phyloP scores from a whole-genome alignment of 1,284 basidiomycete species.

The Austroboletus novae-zelandiae region DNA sequence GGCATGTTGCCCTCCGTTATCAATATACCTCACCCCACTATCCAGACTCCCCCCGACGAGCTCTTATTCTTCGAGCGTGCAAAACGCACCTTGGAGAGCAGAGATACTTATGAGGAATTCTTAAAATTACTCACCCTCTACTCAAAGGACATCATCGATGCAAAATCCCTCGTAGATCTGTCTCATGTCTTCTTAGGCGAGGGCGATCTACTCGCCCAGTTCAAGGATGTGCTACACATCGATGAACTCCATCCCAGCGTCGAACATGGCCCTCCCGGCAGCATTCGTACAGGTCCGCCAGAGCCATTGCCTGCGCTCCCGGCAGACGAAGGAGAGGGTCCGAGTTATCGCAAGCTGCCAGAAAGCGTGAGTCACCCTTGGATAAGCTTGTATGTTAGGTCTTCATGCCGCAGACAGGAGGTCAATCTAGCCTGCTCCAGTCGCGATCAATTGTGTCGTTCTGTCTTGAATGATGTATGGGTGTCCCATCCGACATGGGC shows the following conservation, averaged over 20 bases:
- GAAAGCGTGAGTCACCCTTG: constrained; percentile 55
- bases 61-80: constrained; percentile 93
- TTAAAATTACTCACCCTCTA: constrained; percentile 80
- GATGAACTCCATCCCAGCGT: constrained; percentile 66
- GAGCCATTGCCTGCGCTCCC: constrained; percentile 67
- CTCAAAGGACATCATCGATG: constrained; percentile 87
- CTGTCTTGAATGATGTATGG: constrained; percentile 95
- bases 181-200: constrained; percentile 80
- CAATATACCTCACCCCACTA: constrained; percentile 26
- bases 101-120: constrained; percentile 79
- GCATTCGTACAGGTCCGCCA: constrained; percentile 67
- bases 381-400: neutral
- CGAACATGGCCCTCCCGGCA: constrained; percentile 75
- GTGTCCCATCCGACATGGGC: constrained; percentile 98
- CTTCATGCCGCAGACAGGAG: constrained; percentile 56
- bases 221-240: constrained; percentile 86
- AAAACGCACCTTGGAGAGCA: constrained; percentile 73
- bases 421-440: constrained; percentile 90
- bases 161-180: constrained; percentile 78
- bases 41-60: constrained; percentile 68
- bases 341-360: constrained; percentile 91
- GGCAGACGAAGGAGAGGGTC: constrained; percentile 73
- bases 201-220: constrained; percentile 79
- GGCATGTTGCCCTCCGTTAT: constrained; percentile 31
- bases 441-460: constrained; percentile 93